A percentile compares a stretch with the other conserved stretches of the same genome.
Conservation (phyloP, 2,329 filamentous ascomycete species). For the Blastomyces percursus region DNA sequence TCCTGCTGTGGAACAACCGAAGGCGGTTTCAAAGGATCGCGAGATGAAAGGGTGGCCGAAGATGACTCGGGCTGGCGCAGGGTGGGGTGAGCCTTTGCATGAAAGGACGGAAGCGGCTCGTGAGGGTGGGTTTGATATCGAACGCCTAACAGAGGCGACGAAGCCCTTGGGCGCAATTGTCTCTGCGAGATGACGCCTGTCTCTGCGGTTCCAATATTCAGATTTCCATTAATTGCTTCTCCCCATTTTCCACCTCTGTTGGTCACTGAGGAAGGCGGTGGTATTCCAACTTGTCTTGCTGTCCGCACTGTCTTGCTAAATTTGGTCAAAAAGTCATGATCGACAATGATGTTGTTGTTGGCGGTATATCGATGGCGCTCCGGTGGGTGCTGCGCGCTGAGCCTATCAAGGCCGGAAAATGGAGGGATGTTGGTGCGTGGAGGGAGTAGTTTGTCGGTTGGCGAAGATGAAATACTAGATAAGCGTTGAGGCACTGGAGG, state of each 20-base stretch:
- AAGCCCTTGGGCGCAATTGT: slow-evolving; percentile 33
- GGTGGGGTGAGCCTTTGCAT: slow-evolving; percentile 27
- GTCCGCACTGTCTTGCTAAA: background rate
- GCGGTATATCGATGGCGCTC: background rate
- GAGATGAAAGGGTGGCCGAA: slow-evolving; percentile 38
- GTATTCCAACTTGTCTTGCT: background rate
- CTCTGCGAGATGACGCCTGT: background rate
- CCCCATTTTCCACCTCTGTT: background rate
- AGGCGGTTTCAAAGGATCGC: slow-evolving; percentile 34
- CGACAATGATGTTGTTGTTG: slow-evolving; percentile 5
- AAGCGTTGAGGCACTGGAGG: slow-evolving; percentile 4
- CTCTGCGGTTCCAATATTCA: background rate
- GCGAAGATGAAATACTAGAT: slow-evolving; percentile 4
- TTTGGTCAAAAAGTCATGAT: background rate
- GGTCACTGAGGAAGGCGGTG: background rate
- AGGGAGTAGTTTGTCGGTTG: background rate
- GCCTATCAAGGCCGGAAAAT: background rate
- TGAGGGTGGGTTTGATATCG: slow-evolving; percentile 23
- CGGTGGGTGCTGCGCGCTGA: background rate
- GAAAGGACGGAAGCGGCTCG: slow-evolving; percentile 23
- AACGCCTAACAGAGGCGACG: slow-evolving; percentile 37
- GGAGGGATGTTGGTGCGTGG: background rate
- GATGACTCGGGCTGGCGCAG: slow-evolving; percentile 33
- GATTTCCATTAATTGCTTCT: background rate
- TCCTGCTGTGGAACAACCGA: slow-evolving; percentile 33